phyloP scores from a whole-genome alignment of 176 grass and related monocot species.

The Rhynchospora breviuscula region DNA sequence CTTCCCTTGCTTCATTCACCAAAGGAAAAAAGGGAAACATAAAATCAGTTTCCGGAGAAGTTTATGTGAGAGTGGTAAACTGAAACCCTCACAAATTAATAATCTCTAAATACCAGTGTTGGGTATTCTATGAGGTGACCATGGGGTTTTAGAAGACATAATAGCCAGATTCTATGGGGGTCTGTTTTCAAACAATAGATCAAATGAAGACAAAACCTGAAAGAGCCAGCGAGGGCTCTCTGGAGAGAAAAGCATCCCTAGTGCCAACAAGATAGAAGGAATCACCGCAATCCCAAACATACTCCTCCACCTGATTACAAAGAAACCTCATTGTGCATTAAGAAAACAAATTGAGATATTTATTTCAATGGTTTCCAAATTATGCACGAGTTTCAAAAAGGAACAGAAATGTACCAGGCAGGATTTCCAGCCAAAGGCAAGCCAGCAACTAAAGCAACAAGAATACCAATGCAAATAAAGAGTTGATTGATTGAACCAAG shows the following conservation, averaged over 20 bases:
- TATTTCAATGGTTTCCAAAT: background rate
- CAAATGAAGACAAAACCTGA: slow-evolving; percentile 52
- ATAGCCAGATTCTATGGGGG: background rate
- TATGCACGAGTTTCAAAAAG: slow-evolving; percentile 7
- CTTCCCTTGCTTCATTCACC: slow-evolving; percentile 75
- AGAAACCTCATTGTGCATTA: background rate
- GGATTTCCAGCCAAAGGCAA: slow-evolving; percentile 89
- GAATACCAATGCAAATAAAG: slow-evolving; percentile 98
- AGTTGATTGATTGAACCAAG: slow-evolving; percentile 98
- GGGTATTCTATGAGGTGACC: background rate
- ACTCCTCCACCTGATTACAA: slow-evolving; percentile 80
- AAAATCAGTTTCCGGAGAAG: background rate
- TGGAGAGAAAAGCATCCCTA: slow-evolving; percentile 92
- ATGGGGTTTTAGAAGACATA: background rate
- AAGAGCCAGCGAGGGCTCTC: slow-evolving; percentile 99
- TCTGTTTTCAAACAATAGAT: slow-evolving; percentile 6
- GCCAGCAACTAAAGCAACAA: slow-evolving; percentile 83
- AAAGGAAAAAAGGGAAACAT: background rate
- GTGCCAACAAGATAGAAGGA: slow-evolving; percentile 78
- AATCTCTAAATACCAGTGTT: background rate
- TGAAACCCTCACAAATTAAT: background rate
- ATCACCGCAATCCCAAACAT: slow-evolving; percentile 80
- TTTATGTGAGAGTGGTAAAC: background rate
- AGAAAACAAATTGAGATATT: background rate
- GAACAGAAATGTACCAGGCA: slow-evolving; percentile 56